Percentiles rank a stretch among this genome's conserved stretches.
Conservation (phyloP, 257 asterid species). For the Lavandula angustifolia region DNA sequence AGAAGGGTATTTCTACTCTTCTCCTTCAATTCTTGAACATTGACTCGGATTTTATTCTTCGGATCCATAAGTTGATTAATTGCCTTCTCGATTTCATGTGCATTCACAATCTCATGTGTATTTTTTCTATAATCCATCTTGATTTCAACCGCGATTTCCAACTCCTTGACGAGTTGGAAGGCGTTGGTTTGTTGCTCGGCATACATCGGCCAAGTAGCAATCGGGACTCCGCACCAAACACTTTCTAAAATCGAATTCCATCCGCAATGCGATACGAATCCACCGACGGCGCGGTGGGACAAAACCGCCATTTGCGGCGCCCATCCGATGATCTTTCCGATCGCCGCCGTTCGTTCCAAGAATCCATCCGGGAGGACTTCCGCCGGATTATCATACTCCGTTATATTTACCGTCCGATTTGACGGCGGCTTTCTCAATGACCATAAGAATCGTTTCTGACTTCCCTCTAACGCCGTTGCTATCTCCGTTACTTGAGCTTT, state of each 20-base stretch:
- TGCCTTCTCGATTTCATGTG: slow-evolving; percentile 31
- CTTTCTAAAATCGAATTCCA: slow-evolving; percentile 44
- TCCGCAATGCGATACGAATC: slow-evolving; percentile 54
- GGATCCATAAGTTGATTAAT: slow-evolving; percentile 33
- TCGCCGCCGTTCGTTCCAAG: slow-evolving; percentile 19
- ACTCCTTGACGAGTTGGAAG: slow-evolving; percentile 41
- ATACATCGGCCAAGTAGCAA: slow-evolving; percentile 45
- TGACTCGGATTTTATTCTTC: slow-evolving; percentile 21
- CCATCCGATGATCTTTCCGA: slow-evolving; percentile 45
- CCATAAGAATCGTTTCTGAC: slow-evolving; percentile 46
- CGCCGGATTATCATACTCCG: slow-evolving; percentile 21
- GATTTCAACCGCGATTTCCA: slow-evolving; percentile 28
- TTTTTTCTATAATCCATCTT: slow-evolving; percentile 6
- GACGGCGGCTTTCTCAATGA: slow-evolving; percentile 45
- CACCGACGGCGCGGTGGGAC: slow-evolving; percentile 47
- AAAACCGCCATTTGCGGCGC: slow-evolving; percentile 18
- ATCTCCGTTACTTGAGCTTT: slow-evolving; percentile 42
- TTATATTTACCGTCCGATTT: neutral
- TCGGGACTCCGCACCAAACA: slow-evolving; percentile 38
- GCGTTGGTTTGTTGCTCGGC: slow-evolving; percentile 56
- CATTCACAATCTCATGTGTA: neutral
- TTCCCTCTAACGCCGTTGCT: slow-evolving; percentile 36
- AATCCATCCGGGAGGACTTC: slow-evolving; percentile 44
- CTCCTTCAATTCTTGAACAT: slow-evolving; percentile 28
- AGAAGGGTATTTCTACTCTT: slow-evolving; percentile 26